Evolutionary conservation across 495 filamentous ascomycete species (phyloP).

Genomic region (Podospora anserina): DNA sequence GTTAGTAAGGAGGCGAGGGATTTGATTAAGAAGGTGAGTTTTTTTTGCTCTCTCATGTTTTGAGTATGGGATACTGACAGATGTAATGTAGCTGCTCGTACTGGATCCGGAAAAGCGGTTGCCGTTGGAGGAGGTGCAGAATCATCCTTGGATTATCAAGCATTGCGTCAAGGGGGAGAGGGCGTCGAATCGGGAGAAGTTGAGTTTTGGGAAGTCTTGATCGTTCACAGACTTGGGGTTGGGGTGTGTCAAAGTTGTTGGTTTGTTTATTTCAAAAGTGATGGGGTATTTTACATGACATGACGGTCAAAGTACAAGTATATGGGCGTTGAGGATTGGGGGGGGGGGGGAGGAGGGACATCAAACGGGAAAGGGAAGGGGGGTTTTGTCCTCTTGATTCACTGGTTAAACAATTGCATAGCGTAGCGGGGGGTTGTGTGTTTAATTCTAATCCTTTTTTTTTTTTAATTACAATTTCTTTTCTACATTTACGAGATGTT

Average conservation of each 20-base stretch:
- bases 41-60: slow-evolving; percentile 4
- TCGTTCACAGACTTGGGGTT: slow-evolving; percentile 12
- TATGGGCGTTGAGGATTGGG: not conserved
- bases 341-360: not conserved
- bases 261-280: not conserved
- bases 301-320: not conserved
- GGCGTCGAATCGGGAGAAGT: slow-evolving; percentile 50
- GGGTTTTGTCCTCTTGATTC: not conserved
- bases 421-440: slow-evolving; percentile 4
- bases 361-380: not conserved
- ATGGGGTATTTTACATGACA: not conserved
- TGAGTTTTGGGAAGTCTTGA: slow-evolving; percentile 21
- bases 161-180: slow-evolving; percentile 82
- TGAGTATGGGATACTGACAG: not conserved
- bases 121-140: slow-evolving; percentile 80
- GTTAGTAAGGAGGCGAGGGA: slow-evolving; percentile 89
- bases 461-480: not conserved
- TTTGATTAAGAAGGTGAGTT: slow-evolving; percentile 77
- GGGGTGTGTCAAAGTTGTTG: slow-evolving; percentile 10
- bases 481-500: not conserved
- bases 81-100: slow-evolving; percentile 67
- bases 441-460: not conserved
- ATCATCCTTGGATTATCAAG: slow-evolving; percentile 96
- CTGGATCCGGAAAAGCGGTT: slow-evolving; percentile 93
- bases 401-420: slow-evolving; percentile 1